A percentile compares a stretch with the other conserved stretches of the same genome.
phyloP scores from a whole-genome alignment of 495 filamentous ascomycete species.

The Xylaria palmicola region DNA sequence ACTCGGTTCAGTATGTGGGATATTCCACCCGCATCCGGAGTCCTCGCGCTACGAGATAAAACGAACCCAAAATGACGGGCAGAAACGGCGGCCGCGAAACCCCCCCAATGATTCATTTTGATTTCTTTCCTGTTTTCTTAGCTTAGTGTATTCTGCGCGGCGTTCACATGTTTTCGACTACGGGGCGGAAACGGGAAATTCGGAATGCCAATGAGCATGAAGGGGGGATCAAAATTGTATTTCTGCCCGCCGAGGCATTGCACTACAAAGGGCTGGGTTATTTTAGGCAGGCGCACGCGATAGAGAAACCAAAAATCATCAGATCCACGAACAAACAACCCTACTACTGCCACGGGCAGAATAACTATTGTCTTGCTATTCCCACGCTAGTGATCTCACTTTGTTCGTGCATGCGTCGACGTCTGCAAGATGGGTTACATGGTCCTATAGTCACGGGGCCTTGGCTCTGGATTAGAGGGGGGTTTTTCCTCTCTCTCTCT shows the following conservation, averaged over 20 bases:
- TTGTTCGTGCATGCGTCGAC: constrained; percentile 10
- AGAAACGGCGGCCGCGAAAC: neutral
- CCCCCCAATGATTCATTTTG: neutral
- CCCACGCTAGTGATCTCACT: neutral
- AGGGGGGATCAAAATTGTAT: neutral
- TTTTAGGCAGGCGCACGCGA: constrained; percentile 1
- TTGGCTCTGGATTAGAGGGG: neutral
- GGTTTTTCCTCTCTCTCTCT: neutral
- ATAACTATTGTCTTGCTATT: neutral
- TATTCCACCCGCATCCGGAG: neutral
- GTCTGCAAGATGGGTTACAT: constrained; percentile 15
- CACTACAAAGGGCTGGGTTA: neutral
- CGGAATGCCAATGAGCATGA: neutral
- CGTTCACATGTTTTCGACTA: constrained; percentile 7
- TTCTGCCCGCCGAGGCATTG: neutral
- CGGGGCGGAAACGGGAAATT: neutral
- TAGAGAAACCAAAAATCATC: neutral
- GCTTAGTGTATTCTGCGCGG: constrained; percentile 2
- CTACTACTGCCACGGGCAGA: too few relatives aligned
- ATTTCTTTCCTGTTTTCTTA: neutral
- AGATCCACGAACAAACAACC: too few relatives aligned
- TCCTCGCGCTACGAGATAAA: neutral
- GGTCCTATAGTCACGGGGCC: constrained; percentile 11
- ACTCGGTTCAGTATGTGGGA: neutral
- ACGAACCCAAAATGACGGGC: neutral